Evolutionary conservation across 345 rosid species (phyloP), one percentile per base, ranked within the genome.

Genomic region (Melaleuca quinquenervia): DNA sequence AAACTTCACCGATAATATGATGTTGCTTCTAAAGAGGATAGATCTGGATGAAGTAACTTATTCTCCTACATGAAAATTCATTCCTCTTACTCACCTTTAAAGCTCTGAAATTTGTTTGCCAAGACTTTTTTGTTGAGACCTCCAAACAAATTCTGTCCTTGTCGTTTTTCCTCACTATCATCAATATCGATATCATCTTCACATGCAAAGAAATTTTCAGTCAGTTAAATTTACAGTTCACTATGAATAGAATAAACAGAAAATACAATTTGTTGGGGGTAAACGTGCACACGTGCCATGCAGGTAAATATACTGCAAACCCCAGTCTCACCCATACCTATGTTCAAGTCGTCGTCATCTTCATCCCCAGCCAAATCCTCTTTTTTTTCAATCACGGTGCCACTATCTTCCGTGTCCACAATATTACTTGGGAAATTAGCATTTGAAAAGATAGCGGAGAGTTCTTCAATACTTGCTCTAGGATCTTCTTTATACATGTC

Each of bases 121-220:
- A 95, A 88, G 82, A 94, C 95, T 90, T 95, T 93, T 88, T 94
- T 96, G 87, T 91, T 96, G 85, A 94, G 89, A 86, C 90, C 91
- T 53, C 94, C 88, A 91, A 96, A 82, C 76, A 91, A 89, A 85
- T 95, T 93, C 87, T 91, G 95, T 82, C 94, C 96, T 90, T 90
- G 94, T 45, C 92, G 93, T 91, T 94, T 94, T 89, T 89, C 94
- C 84, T 56, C 91, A 58, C 86, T 84, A 88, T 92, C 98, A 16
- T 91, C 96, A 2, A 95, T 94, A 8, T 90, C 98, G 54, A 97
- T 97, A 88, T 96, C 98, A 93, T 97, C 99, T 96, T 90, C 83
- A 70, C 80, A 70, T 8, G 14, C 22, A 70, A 70, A 7, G 48
- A 36, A 70, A 36, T 36, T 70, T 36, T 70, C 48, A 36, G 80